Percentiles rank a stretch among this genome's conserved stretches.
Conservation (phyloP, 495 filamentous ascomycete genomes). For the Penicillium desertorum region DNA sequence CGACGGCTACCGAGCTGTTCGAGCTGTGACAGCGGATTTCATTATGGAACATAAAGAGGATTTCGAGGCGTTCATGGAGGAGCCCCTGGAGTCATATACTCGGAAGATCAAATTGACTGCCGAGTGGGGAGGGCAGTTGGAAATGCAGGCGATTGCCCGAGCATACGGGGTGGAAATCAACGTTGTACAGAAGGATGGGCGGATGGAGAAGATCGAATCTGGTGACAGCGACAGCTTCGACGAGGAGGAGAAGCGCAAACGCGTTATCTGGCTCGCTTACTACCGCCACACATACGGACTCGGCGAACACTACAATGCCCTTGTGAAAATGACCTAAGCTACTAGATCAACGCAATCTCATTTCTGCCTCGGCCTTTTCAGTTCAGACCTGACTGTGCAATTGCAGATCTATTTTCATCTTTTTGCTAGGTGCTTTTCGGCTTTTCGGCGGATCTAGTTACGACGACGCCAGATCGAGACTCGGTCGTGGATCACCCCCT, state of each 20-base stretch:
- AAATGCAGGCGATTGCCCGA: slow-evolving; percentile 80
- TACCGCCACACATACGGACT: slow-evolving; percentile 89
- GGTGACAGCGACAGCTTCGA: slow-evolving; percentile 42
- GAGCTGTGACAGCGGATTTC: slow-evolving; percentile 55
- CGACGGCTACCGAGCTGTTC: slow-evolving; percentile 49
- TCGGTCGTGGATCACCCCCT: slow-evolving; percentile 37
- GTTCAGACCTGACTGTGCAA: not conserved
- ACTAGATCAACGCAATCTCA: slow-evolving; percentile 4
- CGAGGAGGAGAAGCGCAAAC: slow-evolving; percentile 43
- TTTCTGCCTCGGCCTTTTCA: slow-evolving; percentile 3
- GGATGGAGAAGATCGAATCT: slow-evolving; percentile 70
- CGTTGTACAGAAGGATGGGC: slow-evolving; percentile 79
- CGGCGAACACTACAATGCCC: slow-evolving; percentile 96
- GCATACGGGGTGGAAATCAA: slow-evolving; percentile 79
- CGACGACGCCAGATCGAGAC: slow-evolving; percentile 41
- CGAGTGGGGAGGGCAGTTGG: slow-evolving; percentile 95
- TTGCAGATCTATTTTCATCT: slow-evolving; percentile 9
- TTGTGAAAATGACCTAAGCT: slow-evolving; percentile 41
- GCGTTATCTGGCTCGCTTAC: slow-evolving; percentile 84
- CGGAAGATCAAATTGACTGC: slow-evolving; percentile 80
- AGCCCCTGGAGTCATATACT: slow-evolving; percentile 71
- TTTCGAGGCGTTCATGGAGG: slow-evolving; percentile 75
- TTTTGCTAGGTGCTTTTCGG: slow-evolving; percentile 1
- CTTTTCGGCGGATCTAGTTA: slow-evolving; percentile 20
- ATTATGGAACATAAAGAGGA: slow-evolving; percentile 59